A percentile compares a stretch with the other conserved stretches of the same genome.
phyloP scores from a whole-genome alignment of 805 yeast genomes.

The Ogataea pilisensis region DNA sequence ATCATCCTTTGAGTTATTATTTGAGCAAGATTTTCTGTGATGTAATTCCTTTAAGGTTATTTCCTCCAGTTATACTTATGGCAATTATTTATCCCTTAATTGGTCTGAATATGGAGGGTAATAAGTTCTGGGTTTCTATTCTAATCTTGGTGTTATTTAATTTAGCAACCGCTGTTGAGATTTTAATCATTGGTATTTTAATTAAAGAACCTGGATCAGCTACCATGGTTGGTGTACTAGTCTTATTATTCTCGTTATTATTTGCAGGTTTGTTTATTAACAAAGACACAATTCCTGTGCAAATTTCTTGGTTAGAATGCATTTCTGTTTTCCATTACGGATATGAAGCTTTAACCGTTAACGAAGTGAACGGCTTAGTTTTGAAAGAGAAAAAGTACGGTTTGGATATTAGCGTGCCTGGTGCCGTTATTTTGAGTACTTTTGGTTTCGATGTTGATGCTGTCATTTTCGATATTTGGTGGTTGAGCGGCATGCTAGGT shows the following conservation, averaged over 20 bases:
- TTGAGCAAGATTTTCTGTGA: constrained; percentile 84
- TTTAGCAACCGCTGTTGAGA: constrained; percentile 78
- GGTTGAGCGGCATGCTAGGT: constrained; percentile 53
- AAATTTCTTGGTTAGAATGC: constrained; percentile 71
- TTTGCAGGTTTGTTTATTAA: constrained; percentile 94
- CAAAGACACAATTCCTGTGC: constrained; percentile 50
- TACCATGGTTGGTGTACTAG: constrained; percentile 79
- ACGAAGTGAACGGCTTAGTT: constrained; percentile 85
- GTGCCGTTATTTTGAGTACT: constrained; percentile 92
- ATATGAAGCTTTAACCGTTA: constrained; percentile 86
- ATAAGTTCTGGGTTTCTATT: constrained; percentile 68
- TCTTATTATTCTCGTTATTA: constrained; percentile 76
- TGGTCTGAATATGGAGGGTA: constrained; percentile 75
- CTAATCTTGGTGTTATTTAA: constrained; percentile 76
- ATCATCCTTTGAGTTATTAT: constrained; percentile 83
- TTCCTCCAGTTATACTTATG: constrained; percentile 85
- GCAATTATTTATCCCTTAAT: constrained; percentile 85
- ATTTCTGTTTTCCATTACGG: constrained; percentile 93
- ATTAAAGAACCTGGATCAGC: constrained; percentile 91
- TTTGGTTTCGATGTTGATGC: constrained; percentile 90
- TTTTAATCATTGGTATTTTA: constrained; percentile 82
- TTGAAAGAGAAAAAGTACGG: constrained; percentile 89
- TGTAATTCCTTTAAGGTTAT: constrained; percentile 81
- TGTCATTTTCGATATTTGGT: constrained; percentile 59
- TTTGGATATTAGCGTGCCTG: constrained; percentile 91